Conservation (phyloP, 2,329 filamentous ascomycete genomes). For the Didymella pomorum region DNA sequence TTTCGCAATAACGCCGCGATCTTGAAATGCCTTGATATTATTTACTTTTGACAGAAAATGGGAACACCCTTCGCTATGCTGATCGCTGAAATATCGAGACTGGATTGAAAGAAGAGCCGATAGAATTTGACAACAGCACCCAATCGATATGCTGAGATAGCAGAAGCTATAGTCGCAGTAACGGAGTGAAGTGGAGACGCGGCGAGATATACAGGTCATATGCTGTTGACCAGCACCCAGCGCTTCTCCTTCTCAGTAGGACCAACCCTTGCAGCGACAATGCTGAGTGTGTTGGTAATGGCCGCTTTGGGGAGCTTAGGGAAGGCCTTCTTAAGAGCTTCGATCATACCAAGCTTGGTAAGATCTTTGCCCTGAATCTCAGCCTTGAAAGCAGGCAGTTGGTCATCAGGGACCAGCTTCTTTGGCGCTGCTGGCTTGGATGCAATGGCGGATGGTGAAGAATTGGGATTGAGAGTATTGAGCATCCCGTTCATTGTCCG, state of each 20-base stretch:
- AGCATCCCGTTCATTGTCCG: constrained; percentile 48
- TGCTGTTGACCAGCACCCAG: constrained; percentile 58
- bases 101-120: background rate
- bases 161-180: background rate
- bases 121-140: background rate
- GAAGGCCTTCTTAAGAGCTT: constrained; percentile 78
- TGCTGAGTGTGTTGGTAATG: constrained; percentile 74
- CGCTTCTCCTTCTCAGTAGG: constrained; percentile 70
- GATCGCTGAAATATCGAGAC: background rate
- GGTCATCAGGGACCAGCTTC: constrained; percentile 64
- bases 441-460: constrained; percentile 26
- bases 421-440: constrained; percentile 52
- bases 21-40: background rate
- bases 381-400: constrained; percentile 72
- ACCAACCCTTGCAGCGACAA: constrained; percentile 69
- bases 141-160: background rate
- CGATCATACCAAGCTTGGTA: constrained; percentile 77
- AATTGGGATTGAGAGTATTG: constrained; percentile 40
- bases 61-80: constrained; percentile 16
- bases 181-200: background rate
- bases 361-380: constrained; percentile 75
- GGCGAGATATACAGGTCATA: background rate
- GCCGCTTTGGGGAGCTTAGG: constrained; percentile 73
- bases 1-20: background rate
- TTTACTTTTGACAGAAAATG: background rate